Evolutionary conservation across 2,329 filamentous ascomycete genomes (phyloP), one percentile per base, ranked within the genome.

Genomic region (Sclerotinia glacialis): DNA sequence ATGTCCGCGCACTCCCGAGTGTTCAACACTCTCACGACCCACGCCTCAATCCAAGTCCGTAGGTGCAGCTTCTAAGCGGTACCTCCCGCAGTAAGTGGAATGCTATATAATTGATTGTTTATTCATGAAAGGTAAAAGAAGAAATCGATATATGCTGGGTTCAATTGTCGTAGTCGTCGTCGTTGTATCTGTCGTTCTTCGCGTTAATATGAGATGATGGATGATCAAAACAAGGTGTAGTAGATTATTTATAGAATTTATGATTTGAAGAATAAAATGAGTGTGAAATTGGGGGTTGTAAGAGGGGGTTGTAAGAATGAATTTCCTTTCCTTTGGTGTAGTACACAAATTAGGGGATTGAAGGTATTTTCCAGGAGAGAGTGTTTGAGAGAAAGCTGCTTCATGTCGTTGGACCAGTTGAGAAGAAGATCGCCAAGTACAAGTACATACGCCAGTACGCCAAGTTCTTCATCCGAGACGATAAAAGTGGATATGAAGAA

Each of bases 1-100:
- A 60, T 55, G 56, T 66, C 58, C 47, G 58, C 47, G 58, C 58
- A 62, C 64, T 66, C 58, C 58, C 64, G 58, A 66, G 64, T 54
- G 58, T 44, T 66, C 44, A 40, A 58, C 60, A 52, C 64, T 53
- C 54, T 50, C 44, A 47, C 47, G 11, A 63, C 47, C 26, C 46
- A 34, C 44, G 50, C 61, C 37, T 56, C 47, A 60, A 49, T 65
- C 34, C 42, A 49, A 61, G 44, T 61, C 44, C 42, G 58, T 12
- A 61, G 5, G 44, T 49, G 26, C n/a, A 49, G 18, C 7, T 40
- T 26, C 12, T 49, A 26, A 49, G 12, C 49, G 28, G 4, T 9
- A 4, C 28, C 26, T 60, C 42, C 37, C 31, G 28, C 58, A 26
- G n/a, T 7, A 23, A 26, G 34, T 26, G 44, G 46, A 49, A 47